phyloP scores from a whole-genome alignment of 2,329 filamentous ascomycete genomes.

The Macrophomina pseudophaseolina region DNA sequence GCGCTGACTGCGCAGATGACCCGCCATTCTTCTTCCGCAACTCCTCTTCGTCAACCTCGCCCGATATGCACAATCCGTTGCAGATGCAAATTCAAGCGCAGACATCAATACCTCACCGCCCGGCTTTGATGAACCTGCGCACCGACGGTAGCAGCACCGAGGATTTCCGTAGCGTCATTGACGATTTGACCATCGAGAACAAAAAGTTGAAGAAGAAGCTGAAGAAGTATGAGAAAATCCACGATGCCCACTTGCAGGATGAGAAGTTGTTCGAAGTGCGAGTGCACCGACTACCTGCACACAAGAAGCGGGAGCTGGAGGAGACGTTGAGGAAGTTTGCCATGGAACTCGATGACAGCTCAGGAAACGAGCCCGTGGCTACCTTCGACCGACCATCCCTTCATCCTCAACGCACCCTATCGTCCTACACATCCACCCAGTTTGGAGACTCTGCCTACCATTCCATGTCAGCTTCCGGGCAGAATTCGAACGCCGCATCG shows the following conservation, averaged over 20 bases:
- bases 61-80: conserved; percentile 36
- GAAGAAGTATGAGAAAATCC: conserved; percentile 71
- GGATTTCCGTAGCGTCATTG: conserved; percentile 82
- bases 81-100: conserved; percentile 29
- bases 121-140: conserved; percentile 45
- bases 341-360: conserved; percentile 9
- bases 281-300: conserved; percentile 72
- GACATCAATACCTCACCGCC: conserved; percentile 33
- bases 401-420: conserved; percentile 56
- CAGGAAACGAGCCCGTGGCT: conserved; percentile 39
- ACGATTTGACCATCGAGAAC: conserved; percentile 85
- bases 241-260: conserved; percentile 69
- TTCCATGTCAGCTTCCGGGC: conserved; percentile 61
- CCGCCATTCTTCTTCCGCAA: conserved; percentile 52
- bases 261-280: conserved; percentile 86
- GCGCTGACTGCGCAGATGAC: conserved; percentile 39
- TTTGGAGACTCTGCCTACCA: conserved; percentile 64
- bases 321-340: conserved; percentile 74
- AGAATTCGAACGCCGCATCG: conserved; percentile 46
- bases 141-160: conserved; percentile 66
- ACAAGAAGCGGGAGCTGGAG: conserved; percentile 79
- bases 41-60: conserved; percentile 53
- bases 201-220: conserved; percentile 76
- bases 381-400: conserved; percentile 54
- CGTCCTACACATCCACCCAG: conserved; percentile 57